Evolutionary conservation across 2,329 filamentous ascomycete genomes (phyloP), one percentile per base, ranked within the genome.

Genomic region (Corynespora cassiicola): DNA sequence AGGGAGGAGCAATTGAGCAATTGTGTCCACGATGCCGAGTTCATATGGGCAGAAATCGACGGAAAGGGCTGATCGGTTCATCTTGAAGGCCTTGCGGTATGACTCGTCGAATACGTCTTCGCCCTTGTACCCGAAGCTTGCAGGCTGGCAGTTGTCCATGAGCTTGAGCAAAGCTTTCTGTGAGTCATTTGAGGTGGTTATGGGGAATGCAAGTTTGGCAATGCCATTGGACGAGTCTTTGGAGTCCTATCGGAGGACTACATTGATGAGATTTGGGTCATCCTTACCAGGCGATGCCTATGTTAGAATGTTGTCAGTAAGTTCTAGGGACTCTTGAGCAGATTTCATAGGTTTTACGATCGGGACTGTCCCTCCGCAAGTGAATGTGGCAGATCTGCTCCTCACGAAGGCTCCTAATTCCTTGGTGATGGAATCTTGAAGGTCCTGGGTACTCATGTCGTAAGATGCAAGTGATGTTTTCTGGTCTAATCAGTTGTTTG

Each of bases 31-130:
- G n/a, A 85, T 78, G 0, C 78, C 77, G 6, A 68, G 52, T 8
- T 74, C 64, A 4, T 78, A 76, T 0, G 79, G 79, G 33, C 73
- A 70, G 47, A 84, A 81, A 37, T 63, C 73, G 3, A 69, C 74
- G 0, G 61, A 70, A 34, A 84, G 84, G 0, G 59, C 47, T 0
- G 60, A 32, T 0, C 56, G 42, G n/a, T 80, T 73, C n/a, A 84
- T 52, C 52, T 80, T 77, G 1, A 61, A 56, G 1, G 79, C 80
- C 40, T 75, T 77, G 12, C 80, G 72, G 40, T 82, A 81, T 0
- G 58, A 56, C 37, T 77, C 73, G 40, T 84, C 78, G 2, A 74
- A 56, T 0, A 82, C 68, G 39, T 80, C 70, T 41, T 77, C 21
- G 2, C 68, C 65, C 0, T 65, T 65, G 5, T 50, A 46, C 0